Percentiles rank a stretch among this genome's conserved stretches.
Conservation (phyloP, 139 green algal species). For the Picochlorum sp. region DNA sequence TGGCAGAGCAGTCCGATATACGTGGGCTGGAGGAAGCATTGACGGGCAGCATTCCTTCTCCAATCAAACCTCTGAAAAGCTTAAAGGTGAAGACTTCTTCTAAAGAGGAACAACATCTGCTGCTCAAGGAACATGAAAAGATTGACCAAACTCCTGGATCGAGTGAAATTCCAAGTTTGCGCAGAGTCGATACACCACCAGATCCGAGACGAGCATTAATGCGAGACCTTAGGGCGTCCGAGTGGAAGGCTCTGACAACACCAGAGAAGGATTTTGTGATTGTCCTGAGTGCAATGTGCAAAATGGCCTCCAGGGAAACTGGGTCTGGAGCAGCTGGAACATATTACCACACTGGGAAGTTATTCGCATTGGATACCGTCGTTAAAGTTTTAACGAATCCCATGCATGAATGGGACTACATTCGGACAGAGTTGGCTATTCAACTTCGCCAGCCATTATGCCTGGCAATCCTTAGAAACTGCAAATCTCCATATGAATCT, state of each 20-base stretch:
- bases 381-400: slow-evolving; percentile 73
- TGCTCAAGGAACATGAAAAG: not conserved
- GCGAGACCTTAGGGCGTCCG: slow-evolving; percentile 23
- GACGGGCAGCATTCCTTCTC: not conserved
- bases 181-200: slow-evolving; percentile 23
- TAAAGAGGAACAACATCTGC: not conserved
- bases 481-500: slow-evolving; percentile 39
- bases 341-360: slow-evolving; percentile 70
- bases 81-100: not conserved
- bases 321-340: slow-evolving; percentile 47
- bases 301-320: slow-evolving; percentile 43
- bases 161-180: not conserved
- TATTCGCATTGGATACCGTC: slow-evolving; percentile 90
- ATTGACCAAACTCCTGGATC: not conserved
- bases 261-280: slow-evolving; percentile 70
- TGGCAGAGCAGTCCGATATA: slow-evolving; percentile 70
- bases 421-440: slow-evolving; percentile 44
- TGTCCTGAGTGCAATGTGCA: slow-evolving; percentile 82
- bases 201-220: slow-evolving; percentile 39
- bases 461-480: slow-evolving; percentile 75
- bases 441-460: slow-evolving; percentile 76
- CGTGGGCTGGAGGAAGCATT: slow-evolving; percentile 51
- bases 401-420: slow-evolving; percentile 50
- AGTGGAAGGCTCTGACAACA: slow-evolving; percentile 39
- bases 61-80: not conserved